Base-by-base conservation (phyloP, 73 alveolate species). In the Stentor roeselii region DNA sequence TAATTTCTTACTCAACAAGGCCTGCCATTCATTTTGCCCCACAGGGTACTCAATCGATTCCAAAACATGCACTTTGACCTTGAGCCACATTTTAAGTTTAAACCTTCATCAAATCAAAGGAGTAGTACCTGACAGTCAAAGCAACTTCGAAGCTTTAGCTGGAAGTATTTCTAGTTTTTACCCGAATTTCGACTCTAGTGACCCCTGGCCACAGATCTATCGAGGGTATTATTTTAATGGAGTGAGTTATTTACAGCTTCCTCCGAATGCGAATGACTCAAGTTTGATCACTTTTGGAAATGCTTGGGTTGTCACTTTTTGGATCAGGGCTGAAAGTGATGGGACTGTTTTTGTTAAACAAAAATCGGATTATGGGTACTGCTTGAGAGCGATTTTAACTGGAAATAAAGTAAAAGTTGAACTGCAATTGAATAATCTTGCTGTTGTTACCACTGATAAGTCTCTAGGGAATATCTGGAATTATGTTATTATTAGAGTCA, bases 211-310 rank as follows among this genome's bases (percentile, higher is more conserved):
- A 21, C 27, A 15, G 0, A 67, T 30, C 21, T 30, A 67, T 40
- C n/a, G 80, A 67, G 80, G 80, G 2, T 67, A 67, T 2, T 67
- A 67, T 67, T 67, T 67, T 34, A 0, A 40, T 14, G 80, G 80
- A 67, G 37, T 3, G 0, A 11, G 42, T 27, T 67, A 67, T 67
- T 11, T 67, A 21, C n/a, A 67, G 37, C 34, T 50, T 21, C 67
- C 67, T 21, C 67, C 67, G 30, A 50, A 36, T 3, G 34, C n/a
- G 14, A 32, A 30, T 67, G 42, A 1, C 80, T 1, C 37, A 27
- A n/a, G 41, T 27, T 30, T 11, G 21, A 27, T 67, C 27, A 67
- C 41, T 1, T 21, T 67, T 21, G 37, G 80, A 1, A 21, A 21
- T n/a, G 21, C 14, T 0, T 67, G 21, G 27, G 34, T 40, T 30